Base-by-base conservation (phyloP, 257 asterid genomes). In the Plantago ovata region DNA sequence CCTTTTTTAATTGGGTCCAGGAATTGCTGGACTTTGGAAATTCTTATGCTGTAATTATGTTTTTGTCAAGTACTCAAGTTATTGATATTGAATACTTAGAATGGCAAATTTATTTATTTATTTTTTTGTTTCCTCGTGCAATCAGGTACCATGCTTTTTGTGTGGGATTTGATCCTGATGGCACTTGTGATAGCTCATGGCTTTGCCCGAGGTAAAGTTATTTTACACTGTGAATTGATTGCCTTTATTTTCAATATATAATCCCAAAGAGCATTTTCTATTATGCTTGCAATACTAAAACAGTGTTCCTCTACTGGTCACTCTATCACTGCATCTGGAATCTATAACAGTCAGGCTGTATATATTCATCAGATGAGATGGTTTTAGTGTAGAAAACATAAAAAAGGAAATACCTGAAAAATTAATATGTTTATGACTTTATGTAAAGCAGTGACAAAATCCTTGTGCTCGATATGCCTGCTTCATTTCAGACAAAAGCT, bases 81-180 rank as follows among this genome's bases (percentile, higher is more conserved):
- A 61, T 12, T 43, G 28, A 10, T 7, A 58, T 38, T 56, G 14
- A 47, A 38, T 63, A 32, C 38, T n/a, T n/a, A n/a, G n/a, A n/a
- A n/a, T n/a, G n/a, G n/a, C n/a, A n/a, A n/a, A n/a, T n/a, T n/a
- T n/a, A 32, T 60, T 72, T 72, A 44, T 75, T 71, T 48, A 48
- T 40, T 54, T 52, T 59, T 40, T 69, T 32, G n/a, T n/a, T n/a
- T n/a, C n/a, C 57, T 62, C 59, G 72, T 39, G 64, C 63, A 45
- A 69, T 72, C 63, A 93, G 98, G 98, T 93, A 88, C 70, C 98
- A 93, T 66, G 98, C 98, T 20, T 79, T 78, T 72, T 93, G 98
- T 76, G 98, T 89, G 75, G 97, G 95, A 70, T 93, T 89, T 76
- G 97, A 93, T 73, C 72, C 98, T 49, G 95, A 89, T 74, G 86